These are phyloP conservation scores for Fusarium nodosum DNA, from an alignment of 2,329 filamentous ascomycete genomes.

Conservation along the genomic window DNA sequence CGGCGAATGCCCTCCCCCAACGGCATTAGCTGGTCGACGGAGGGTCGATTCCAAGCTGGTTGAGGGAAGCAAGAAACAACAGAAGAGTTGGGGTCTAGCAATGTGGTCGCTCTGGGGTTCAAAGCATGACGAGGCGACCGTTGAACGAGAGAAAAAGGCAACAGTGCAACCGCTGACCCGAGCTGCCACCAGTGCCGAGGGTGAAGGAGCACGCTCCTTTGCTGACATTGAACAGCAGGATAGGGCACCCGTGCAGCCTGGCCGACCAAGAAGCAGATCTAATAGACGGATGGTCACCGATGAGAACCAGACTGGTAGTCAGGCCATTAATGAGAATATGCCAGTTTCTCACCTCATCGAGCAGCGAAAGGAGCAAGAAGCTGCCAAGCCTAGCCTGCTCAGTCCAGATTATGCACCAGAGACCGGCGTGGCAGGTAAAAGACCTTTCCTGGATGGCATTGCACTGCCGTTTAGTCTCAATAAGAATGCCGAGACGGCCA, in stretches of 20 bases:
- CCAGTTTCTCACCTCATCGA: conserved; percentile 61
- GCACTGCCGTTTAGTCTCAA: conserved; percentile 80
- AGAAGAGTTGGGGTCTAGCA: conserved; percentile 79
- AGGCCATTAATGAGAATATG: conserved; percentile 56
- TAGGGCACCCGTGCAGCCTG: conserved; percentile 43
- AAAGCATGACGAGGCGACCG: conserved; percentile 84
- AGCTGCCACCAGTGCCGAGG: conserved; percentile 57
- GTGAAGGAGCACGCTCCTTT: conserved; percentile 59
- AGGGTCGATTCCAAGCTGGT: conserved; percentile 60
- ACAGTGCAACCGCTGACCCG: conserved; percentile 54
- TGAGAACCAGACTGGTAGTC: conserved; percentile 61
- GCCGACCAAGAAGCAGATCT: conserved; percentile 57
- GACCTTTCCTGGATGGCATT: conserved; percentile 76
- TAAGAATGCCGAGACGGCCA: conserved; percentile 74
- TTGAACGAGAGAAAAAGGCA: conserved; percentile 70
- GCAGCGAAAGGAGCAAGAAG: conserved; percentile 57
- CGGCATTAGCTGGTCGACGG: conserved; percentile 81
- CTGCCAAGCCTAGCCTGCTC: conserved; percentile 58
- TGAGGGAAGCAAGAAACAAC: conserved; percentile 65
- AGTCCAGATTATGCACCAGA: conserved; percentile 60
- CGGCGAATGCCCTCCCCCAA: conserved; percentile 85
- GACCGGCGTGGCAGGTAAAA: conserved; percentile 69
- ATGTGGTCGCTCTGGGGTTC: conserved; percentile 92
- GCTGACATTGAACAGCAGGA: conserved; percentile 59
- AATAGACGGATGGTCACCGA: conserved; percentile 64